Evolutionary conservation across 495 filamentous ascomycete genomes (phyloP), one percentile per base, ranked within the genome.

Genomic region (Extremus antarcticus): DNA sequence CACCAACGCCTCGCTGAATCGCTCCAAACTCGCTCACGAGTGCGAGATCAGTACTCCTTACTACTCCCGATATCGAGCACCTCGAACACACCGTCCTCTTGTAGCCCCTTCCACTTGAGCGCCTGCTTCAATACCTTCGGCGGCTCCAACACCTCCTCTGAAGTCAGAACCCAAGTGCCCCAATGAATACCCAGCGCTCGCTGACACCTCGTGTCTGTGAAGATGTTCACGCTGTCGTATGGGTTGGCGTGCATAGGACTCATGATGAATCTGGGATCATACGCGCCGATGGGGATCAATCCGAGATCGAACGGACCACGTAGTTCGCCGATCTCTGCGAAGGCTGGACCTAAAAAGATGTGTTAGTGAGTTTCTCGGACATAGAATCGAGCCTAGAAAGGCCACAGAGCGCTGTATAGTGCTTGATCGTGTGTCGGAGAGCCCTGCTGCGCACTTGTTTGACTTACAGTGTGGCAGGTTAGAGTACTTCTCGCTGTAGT

Each of bases 221-320:
- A 95, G 57, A 98, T 98, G 56, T 89, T 84, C 47, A 95, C 91
- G 0, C 82, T 76, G 66, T 98, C 92, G 54, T 79, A 85, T 1
- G 92, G 92, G 69, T 94, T 86, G 8, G 86, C 87, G 68, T 98
- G 92, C 76, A 94, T 83, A 39, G 82, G 70, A 41, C 62, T 66
- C 65, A 72, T 68, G 53, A 71, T 64, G 21, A 29, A 80, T 45
- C 91, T 78, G 9, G 92, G 92, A 58, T 76, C 70, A 65, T 98
- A 98, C 20, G 92, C 92, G 23, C 91, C 92, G 57, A 98, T 95
- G 22, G 92, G 92, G 54, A 98, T 94, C 60, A 98, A 63, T 1
- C 92, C 92, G 22, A 98, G 79, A 69, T 98, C 90, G 64, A 98
- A 95, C 3, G 86, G 85, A 0, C 92, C 92, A 16, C 88, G 78